Percentiles rank a stretch among this genome's conserved stretches.
These are phyloP conservation scores for Eleusine indica DNA, from an alignment of 176 grass and related monocot species.

Conservation along the genomic window DNA sequence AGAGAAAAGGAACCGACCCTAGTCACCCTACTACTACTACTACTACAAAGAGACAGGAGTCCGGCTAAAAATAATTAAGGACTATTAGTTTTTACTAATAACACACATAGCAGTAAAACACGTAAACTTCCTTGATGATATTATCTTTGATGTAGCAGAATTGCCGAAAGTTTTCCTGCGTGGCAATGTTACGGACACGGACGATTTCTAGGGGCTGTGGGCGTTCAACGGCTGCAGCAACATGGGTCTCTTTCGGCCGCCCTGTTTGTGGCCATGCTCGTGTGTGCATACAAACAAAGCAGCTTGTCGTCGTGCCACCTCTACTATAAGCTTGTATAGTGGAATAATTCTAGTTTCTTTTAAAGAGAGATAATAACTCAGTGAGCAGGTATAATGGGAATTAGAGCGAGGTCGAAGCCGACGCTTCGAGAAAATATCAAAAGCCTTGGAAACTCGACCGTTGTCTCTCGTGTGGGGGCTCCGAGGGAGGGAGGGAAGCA, in stretches of 20 bases:
- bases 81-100: too few relatives aligned
- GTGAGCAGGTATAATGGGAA: not conserved
- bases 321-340: not conserved
- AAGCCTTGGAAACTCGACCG: slow-evolving; percentile 1
- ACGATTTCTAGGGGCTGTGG: not conserved
- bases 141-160: not conserved
- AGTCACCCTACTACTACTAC: too few relatives aligned
- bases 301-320: too few relatives aligned
- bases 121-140: too few relatives aligned
- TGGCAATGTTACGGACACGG: not conserved
- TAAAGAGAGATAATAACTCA: not conserved
- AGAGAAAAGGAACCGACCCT: not conserved
- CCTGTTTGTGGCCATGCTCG: not conserved
- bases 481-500: not conserved
- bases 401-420: not conserved
- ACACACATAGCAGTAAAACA: too few relatives aligned
- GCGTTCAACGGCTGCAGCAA: not conserved
- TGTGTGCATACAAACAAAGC: not conserved
- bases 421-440: not conserved
- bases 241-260: not conserved
- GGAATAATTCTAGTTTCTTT: not conserved
- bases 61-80: too few relatives aligned
- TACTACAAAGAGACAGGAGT: too few relatives aligned
- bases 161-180: not conserved
- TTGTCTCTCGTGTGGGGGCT: not conserved